A percentile compares a stretch with the other conserved stretches of the same genome.
Evolutionary conservation across 805 yeast species (phyloP).

Genomic region (baker's yeast (Saccharomyces cerevisiae)): DNA sequence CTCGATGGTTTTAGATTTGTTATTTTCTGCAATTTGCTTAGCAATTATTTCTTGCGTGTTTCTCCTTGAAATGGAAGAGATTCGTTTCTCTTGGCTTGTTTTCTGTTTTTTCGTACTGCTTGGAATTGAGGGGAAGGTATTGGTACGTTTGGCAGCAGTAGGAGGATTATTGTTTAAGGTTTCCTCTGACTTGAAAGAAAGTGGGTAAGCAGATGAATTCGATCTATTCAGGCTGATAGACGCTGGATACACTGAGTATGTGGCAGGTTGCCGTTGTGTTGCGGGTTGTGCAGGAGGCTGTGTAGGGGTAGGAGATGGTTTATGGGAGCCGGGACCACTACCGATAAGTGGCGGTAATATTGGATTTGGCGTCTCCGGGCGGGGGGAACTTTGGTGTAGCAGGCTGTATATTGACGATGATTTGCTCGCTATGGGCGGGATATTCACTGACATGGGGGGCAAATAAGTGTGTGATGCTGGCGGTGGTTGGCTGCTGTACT

Average conservation of each 20-base stretch:
- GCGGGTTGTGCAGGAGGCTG: background rate
- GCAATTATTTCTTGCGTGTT: constrained; percentile 27
- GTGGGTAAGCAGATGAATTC: background rate
- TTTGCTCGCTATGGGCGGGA: background rate
- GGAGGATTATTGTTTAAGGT: constrained; percentile 45
- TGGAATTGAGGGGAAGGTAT: background rate
- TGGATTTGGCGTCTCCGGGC: background rate
- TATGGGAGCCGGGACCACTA: background rate
- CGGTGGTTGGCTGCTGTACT: background rate
- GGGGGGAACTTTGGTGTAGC: background rate
- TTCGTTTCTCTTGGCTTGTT: background rate
- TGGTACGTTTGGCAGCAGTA: background rate
- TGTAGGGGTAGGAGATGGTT: background rate
- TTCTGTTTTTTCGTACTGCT: background rate
- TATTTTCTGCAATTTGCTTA: constrained; percentile 24
- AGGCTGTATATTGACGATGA: background rate
- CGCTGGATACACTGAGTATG: background rate
- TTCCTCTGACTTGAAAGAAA: constrained; percentile 36
- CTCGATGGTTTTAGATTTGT: constrained; percentile 32
- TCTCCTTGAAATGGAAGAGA: constrained; percentile 5
- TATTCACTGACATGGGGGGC: background rate
- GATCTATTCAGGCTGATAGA: background rate
- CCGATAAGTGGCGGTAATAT: background rate
- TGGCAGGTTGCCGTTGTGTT: background rate
- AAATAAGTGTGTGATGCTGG: background rate